Evolutionary conservation across 805 yeast species (phyloP).

Genomic region (Wickerhamomyces silvicola): DNA sequence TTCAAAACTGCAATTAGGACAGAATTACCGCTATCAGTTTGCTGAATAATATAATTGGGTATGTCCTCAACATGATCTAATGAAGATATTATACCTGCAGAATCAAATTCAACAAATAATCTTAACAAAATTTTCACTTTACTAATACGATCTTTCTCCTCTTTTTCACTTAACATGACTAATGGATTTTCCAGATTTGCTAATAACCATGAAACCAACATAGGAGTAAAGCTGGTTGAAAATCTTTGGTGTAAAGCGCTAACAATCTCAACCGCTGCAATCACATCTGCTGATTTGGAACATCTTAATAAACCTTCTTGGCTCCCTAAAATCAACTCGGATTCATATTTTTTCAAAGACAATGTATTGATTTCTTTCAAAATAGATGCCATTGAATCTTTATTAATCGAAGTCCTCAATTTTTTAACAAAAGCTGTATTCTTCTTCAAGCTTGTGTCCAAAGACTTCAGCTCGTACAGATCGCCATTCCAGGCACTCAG

Average conservation of each 20-base stretch:
- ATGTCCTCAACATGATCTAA: conserved; percentile 36
- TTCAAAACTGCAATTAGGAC: conserved; percentile 37
- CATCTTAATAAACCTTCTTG: conserved; percentile 55
- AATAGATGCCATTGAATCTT: conserved; percentile 41
- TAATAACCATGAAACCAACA: conserved; percentile 35
- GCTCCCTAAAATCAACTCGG: conserved; percentile 59
- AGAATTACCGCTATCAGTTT: conserved; percentile 29
- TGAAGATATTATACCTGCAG: conserved; percentile 49
- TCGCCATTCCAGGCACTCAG: conserved; percentile 17
- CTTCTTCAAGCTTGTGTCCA: conserved; percentile 76
- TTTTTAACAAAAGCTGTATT: conserved; percentile 76
- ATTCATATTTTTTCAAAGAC: conserved; percentile 66
- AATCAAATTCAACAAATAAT: conserved; percentile 49
- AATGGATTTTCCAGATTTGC: conserved; percentile 32
- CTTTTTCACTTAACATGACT: conserved; percentile 30
- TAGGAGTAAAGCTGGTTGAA: conserved; percentile 42
- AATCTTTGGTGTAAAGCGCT: conserved; percentile 78
- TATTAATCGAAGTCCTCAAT: conserved; percentile 48
- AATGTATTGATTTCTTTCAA: conserved; percentile 56
- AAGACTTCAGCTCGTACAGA: conserved; percentile 11
- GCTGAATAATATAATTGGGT: conserved; percentile 37
- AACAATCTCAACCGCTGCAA: conserved; percentile 59
- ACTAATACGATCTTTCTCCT: conserved; percentile 32
- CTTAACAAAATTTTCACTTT: conserved; percentile 43
- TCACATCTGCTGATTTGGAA: conserved; percentile 48